These are phyloP conservation scores for Ophiostoma angusticollis DNA, from an alignment of 2,329 filamentous ascomycete species.

Conservation along the genomic window DNA sequence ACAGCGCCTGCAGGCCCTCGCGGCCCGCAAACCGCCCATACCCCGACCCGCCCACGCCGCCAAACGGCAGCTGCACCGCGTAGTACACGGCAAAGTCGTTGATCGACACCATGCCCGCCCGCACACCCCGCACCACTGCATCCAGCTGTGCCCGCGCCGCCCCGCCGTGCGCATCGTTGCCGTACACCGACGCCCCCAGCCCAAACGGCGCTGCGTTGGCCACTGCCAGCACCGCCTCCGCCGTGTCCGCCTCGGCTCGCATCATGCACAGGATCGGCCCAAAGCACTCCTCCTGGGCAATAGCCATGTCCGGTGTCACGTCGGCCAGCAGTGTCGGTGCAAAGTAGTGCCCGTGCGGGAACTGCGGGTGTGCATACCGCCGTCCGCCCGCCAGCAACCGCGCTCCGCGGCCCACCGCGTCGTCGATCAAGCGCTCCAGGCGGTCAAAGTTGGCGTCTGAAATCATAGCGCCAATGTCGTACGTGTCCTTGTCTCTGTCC, in stretches of 20 bases:
- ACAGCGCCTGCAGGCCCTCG: slow-evolving; percentile 73
- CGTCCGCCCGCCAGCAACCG: slow-evolving; percentile 69
- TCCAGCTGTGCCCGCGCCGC: slow-evolving; percentile 39
- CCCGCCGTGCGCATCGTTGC: slow-evolving; percentile 42
- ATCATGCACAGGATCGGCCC: slow-evolving; percentile 82
- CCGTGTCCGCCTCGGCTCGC: slow-evolving; percentile 49
- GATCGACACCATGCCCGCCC: slow-evolving; percentile 81
- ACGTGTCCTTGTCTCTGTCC: slow-evolving; percentile 21
- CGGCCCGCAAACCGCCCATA: slow-evolving; percentile 89
- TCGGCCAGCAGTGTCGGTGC: slow-evolving; percentile 79
- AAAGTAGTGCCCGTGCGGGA: slow-evolving; percentile 83
- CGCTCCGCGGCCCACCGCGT: slow-evolving; percentile 69
- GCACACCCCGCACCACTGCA: slow-evolving; percentile 53
- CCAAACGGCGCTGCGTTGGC: slow-evolving; percentile 79
- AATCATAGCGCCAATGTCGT: slow-evolving; percentile 84
- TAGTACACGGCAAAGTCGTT: slow-evolving; percentile 96
- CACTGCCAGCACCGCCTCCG: slow-evolving; percentile 54
- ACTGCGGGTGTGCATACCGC: slow-evolving; percentile 55
- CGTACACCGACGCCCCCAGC: slow-evolving; percentile 82
- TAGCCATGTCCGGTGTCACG: slow-evolving; percentile 72
- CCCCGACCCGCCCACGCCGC: slow-evolving; percentile 75
- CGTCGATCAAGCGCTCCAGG: slow-evolving; percentile 62
- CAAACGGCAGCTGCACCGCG: slow-evolving; percentile 87
- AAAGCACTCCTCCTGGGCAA: slow-evolving; percentile 86
- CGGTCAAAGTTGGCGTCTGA: slow-evolving; percentile 62